Evolutionary conservation across 768 basidiomycete genomes (phyloP), one percentile per base, ranked within the genome.

Genomic region (Rossbeevera mucosa): DNA sequence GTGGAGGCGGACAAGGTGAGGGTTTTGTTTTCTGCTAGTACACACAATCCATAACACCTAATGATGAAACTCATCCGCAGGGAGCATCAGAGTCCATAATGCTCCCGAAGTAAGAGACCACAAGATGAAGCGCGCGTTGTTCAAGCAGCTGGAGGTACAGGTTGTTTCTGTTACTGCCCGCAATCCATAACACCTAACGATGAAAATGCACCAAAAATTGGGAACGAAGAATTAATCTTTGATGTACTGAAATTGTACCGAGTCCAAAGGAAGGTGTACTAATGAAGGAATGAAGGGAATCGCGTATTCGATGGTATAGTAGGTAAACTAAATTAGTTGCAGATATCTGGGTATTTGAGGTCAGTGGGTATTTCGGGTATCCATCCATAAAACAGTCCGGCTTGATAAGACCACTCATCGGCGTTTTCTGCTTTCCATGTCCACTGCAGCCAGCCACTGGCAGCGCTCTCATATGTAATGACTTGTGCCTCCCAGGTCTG

Each of bases 331-430:
- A 29, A 5, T 51, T 55, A 79, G 25, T 64, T 67, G 55, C 88
- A 94, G 51, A 86, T 86, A 58, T 72, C 76, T 13, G 83, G 85
- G 68, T 80, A 90, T 60, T 41, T 7, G 48, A 72, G 65, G 31
- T 77, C 36, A 9, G 76, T 75, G 2, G 82, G 79, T 64, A 77
- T 66, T 55, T 75, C 66, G 8, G 93, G 92, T 64, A 95, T 94
- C 90, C 89, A 94, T 20, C 92, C 92, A 55, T 83, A 78, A 11
- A 73, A 66, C 31, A 94, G 73, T 33, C 91, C 91, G 42, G 86
- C 83, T 56, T 88, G 80, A 73, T 94, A 94, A 0, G 86, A 78
- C 93, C 93, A 96, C 52, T 95, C 94, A 56, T 91, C 88, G 3
- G 88, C 85, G 54, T 72, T 72, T 67, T 92, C 90, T 0, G 88